These are phyloP conservation scores for Cadophora sp. DNA, from an alignment of 2,329 filamentous ascomycete species.

Conservation along the genomic window DNA sequence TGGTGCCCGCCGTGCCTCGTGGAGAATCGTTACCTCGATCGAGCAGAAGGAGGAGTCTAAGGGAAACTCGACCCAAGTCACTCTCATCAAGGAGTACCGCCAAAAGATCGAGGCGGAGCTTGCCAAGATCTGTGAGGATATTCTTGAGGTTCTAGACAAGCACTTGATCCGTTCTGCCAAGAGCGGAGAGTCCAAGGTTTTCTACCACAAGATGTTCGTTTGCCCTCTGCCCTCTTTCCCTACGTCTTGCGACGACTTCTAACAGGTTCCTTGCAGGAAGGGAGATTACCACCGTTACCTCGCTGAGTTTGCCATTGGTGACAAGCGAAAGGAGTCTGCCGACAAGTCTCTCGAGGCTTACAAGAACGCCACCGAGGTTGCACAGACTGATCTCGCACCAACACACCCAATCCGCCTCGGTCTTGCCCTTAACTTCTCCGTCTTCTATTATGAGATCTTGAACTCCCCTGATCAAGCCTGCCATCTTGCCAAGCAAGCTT, in stretches of 20 bases:
- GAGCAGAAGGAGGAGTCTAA: constrained; percentile 99
- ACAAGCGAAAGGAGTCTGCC: constrained; percentile 94
- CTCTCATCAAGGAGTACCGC: constrained; percentile 96
- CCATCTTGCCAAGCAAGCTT: constrained; percentile 95
- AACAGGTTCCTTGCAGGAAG: constrained; percentile 70
- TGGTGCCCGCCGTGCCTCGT: constrained; percentile 93
- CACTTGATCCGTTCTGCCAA: constrained; percentile 93
- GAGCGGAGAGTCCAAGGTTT: constrained; percentile 98
- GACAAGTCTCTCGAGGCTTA: constrained; percentile 96
- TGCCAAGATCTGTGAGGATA: constrained; percentile 96
- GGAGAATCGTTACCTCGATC: constrained; percentile 98
- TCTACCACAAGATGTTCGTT: constrained; percentile 98
- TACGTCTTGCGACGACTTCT: constrained; percentile 13
- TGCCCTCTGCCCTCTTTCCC: constrained; percentile 19
- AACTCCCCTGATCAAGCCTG: constrained; percentile 98
- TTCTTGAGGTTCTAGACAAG: constrained; percentile 92
- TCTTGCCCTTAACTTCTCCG: constrained; percentile 93
- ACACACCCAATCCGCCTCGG: constrained; percentile 94
- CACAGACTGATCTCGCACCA: constrained; percentile 85
- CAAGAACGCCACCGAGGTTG: constrained; percentile 92
- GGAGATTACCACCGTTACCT: constrained; percentile 99
- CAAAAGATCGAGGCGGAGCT: constrained; percentile 98
- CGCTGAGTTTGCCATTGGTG: constrained; percentile 92
- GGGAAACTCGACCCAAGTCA: constrained; percentile 91
- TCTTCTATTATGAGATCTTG: constrained; percentile 99